phyloP scores from a whole-genome alignment of 2,329 filamentous ascomycete genomes.

The Exophiala alcalophila region DNA sequence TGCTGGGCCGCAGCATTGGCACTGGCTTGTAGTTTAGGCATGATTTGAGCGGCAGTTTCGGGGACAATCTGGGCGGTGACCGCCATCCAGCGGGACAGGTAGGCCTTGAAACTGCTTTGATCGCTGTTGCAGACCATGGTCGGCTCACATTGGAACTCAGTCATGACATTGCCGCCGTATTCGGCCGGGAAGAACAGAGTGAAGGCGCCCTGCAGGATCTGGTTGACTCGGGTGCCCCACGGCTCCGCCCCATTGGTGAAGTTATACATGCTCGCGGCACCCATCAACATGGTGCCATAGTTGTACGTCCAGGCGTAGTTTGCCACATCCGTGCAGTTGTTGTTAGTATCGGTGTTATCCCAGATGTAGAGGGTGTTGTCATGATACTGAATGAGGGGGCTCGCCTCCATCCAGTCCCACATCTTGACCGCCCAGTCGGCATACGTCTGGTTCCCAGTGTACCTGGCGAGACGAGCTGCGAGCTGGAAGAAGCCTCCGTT shows the following conservation, averaged over 20 bases:
- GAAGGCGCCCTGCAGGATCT: constrained; percentile 52
- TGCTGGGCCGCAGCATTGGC: constrained; percentile 59
- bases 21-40: constrained; percentile 57
- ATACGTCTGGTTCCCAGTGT: constrained; percentile 41
- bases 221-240: constrained; percentile 58
- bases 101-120: constrained; percentile 70
- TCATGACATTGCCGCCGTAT: constrained; percentile 54
- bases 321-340: constrained; percentile 61
- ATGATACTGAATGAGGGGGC: constrained; percentile 55
- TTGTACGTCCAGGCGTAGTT: constrained; percentile 65
- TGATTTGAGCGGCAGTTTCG: constrained; percentile 53
- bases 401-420: constrained; percentile 51
- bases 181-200: constrained; percentile 51
- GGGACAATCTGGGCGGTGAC: constrained; percentile 62
- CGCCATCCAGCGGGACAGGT: constrained; percentile 64
- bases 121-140: constrained; percentile 63
- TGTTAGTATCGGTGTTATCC: constrained; percentile 56
- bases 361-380: constrained; percentile 55
- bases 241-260: constrained; percentile 51
- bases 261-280: constrained; percentile 68
- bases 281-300: constrained; percentile 57
- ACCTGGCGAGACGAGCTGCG: constrained; percentile 41
- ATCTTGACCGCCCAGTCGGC: constrained; percentile 39
- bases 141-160: constrained; percentile 65
- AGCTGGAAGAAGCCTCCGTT: constrained; percentile 54